phyloP scores from a whole-genome alignment of 352 stramenopile genomes.

The Phytophthora rubi region DNA sequence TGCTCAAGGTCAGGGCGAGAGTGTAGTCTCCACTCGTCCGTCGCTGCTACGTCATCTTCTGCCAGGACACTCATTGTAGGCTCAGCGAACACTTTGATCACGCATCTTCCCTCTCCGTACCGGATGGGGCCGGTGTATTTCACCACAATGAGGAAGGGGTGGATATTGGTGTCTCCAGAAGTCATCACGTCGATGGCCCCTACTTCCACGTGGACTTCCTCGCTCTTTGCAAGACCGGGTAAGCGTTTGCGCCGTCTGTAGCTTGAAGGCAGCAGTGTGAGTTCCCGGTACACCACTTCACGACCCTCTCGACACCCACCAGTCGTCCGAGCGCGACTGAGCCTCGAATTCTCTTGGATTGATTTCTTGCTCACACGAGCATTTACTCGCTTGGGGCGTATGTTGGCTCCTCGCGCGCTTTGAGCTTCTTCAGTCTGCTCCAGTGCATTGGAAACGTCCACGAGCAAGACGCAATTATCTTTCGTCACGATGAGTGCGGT shows the following conservation, averaged over 20 bases:
- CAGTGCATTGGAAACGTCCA: constrained; percentile 44
- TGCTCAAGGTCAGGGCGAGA: constrained; percentile 12
- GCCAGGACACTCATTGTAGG: constrained; percentile 25
- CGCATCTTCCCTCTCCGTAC: constrained; percentile 13
- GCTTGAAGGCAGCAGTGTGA: constrained; percentile 30
- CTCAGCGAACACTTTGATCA: constrained; percentile 50
- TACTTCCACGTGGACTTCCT: constrained; percentile 20
- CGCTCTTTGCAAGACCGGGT: constrained; percentile 17
- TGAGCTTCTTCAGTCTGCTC: background rate
- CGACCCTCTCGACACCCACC: background rate
- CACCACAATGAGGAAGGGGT: constrained; percentile 39
- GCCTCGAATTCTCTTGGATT: constrained; percentile 9
- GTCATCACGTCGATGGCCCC: constrained; percentile 28
- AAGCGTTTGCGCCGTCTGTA: constrained; percentile 28
- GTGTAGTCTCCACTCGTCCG: constrained; percentile 45
- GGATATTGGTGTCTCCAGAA: constrained; percentile 18
- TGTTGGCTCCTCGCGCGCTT: background rate
- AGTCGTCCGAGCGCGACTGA: constrained; percentile 6
- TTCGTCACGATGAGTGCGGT: constrained; percentile 37
- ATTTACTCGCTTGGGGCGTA: constrained; percentile 7
- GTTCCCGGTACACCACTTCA: constrained; percentile 49
- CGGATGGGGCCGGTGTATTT: constrained; percentile 18
- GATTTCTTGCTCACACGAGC: constrained; percentile 2
- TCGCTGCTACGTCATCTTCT: constrained; percentile 34
- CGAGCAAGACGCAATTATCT: constrained; percentile 40